Evolutionary conservation across 495 filamentous ascomycete species (phyloP).

Genomic region (Delitschia confertaspora): DNA sequence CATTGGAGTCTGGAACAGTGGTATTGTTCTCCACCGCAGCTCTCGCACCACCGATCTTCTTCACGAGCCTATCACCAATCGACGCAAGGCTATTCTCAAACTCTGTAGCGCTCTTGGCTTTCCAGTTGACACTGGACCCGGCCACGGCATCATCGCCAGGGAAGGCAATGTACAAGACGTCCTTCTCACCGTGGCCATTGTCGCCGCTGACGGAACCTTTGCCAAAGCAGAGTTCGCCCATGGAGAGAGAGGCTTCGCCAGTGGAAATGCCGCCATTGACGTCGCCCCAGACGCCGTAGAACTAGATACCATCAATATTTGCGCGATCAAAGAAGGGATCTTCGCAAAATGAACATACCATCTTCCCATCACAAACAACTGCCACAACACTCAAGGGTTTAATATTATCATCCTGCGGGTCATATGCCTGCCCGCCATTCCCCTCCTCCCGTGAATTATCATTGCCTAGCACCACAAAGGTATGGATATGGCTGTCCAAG

Average conservation of each 20-base stretch:
- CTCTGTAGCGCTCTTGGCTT: constrained; percentile 1
- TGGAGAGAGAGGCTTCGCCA: constrained; percentile 49
- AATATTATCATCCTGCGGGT: constrained; percentile 45
- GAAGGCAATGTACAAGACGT: constrained; percentile 27
- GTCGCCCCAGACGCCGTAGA: constrained; percentile 63
- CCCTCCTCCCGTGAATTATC: constrained; percentile 28
- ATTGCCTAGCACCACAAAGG: constrained; percentile 61
- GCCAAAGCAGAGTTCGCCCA: constrained; percentile 50
- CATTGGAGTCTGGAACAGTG: too few species aligned
- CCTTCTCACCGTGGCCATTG: constrained; percentile 14
- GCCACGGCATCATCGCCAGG: constrained; percentile 16
- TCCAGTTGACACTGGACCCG: constrained; percentile 7
- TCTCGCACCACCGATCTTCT: constrained; percentile 1
- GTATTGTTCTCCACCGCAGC: too few species aligned
- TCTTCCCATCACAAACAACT: constrained; percentile 49
- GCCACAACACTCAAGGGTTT: constrained; percentile 55
- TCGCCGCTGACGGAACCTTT: constrained; percentile 16
- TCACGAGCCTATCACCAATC: constrained; percentile 20
- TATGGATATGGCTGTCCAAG: constrained; percentile 52
- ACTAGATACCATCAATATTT: constrained; percentile 26
- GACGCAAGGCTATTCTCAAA: constrained; percentile 15
- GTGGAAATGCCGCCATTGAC: constrained; percentile 48
- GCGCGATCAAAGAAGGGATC: not conserved
- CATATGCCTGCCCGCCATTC: constrained; percentile 35
- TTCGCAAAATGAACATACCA: constrained; percentile 36